phyloP scores from a whole-genome alignment of 148 eudicot species.

The Silene uniflora region DNA sequence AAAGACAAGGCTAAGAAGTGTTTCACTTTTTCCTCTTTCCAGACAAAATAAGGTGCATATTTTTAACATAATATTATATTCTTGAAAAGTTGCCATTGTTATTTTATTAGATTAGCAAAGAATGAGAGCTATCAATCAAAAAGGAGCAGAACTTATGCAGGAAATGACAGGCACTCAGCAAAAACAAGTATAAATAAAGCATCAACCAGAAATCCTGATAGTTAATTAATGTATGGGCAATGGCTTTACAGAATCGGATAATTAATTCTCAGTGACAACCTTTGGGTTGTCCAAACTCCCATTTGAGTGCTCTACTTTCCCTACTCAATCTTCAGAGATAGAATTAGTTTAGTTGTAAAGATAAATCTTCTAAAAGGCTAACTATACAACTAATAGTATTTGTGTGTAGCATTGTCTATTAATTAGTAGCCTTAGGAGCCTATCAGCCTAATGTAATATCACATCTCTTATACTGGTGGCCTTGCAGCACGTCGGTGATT shows the following conservation, averaged over 20 bases:
- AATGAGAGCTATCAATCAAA: constrained; percentile 26
- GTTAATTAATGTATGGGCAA: background rate
- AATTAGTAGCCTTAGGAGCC: no score
- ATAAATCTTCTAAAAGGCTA: constrained; percentile 29
- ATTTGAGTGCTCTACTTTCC: constrained; percentile 10
- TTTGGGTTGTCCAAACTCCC: constrained; percentile 19
- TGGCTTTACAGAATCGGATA: constrained; percentile 12
- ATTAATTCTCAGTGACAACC: constrained; percentile 18
- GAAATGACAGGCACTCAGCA: constrained; percentile 39
- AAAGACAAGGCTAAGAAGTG: constrained; percentile 24
- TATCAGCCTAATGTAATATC: no score
- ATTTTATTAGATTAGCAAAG: constrained; percentile 12
- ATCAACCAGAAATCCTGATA: constrained; percentile 19
- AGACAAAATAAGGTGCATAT: constrained; percentile 21
- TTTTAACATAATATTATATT: constrained; percentile 14
- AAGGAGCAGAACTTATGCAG: constrained; percentile 36
- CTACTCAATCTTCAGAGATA: constrained; percentile 18
- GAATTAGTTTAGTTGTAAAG: constrained; percentile 15
- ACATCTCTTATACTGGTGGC: no score
- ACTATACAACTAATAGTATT: constrained; percentile 18
- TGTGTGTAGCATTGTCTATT: background rate
- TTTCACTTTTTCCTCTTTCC: constrained; percentile 20
- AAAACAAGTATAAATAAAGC: constrained; percentile 18
- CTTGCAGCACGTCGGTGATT: no score
- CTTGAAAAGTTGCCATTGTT: constrained; percentile 14